Percentiles rank a stretch among this genome's conserved stretches.
Conservation (phyloP, 345 rosid genomes). For the Toxicodendron radicans region DNA sequence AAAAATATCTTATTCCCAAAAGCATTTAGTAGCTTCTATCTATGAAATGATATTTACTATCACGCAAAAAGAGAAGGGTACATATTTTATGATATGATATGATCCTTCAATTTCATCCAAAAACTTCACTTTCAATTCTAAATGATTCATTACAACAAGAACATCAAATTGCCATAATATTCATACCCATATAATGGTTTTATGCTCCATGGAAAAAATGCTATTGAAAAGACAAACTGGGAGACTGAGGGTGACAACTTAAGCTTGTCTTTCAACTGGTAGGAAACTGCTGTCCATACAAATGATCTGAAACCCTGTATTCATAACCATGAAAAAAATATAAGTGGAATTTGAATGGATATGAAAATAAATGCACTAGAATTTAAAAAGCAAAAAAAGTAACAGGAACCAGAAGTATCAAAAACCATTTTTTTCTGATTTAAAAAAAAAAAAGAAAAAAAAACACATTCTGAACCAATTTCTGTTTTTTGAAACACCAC, state of each 20-base stretch:
- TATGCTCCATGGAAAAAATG: conserved; percentile 94
- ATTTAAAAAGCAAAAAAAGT: neutral
- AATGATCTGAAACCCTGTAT: conserved; percentile 94
- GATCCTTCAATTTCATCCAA: neutral
- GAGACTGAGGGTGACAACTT: conserved; percentile 94
- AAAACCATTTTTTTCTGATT: too few relatives aligned
- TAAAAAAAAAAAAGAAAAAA: too few relatives aligned
- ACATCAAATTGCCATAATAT: conserved; percentile 6
- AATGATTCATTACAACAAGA: neutral
- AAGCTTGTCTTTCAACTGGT: conserved; percentile 87
- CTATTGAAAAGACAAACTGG: conserved; percentile 77
- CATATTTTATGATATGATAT: neutral
- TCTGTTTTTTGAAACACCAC: neutral
- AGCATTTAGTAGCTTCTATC: neutral
- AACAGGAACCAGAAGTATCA: neutral
- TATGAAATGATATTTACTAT: neutral
- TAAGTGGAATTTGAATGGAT: neutral
- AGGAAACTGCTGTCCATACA: conserved; percentile 97
- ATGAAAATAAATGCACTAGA: neutral
- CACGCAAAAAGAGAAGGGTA: too few relatives aligned
- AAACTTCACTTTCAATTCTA: neutral
- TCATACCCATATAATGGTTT: conserved; percentile 93
- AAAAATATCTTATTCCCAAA: neutral
- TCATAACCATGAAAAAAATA: conserved; percentile 1
- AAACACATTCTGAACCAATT: neutral